Base-by-base conservation (phyloP, 2,329 filamentous ascomycete genomes). In the Penicillium sp. region DNA sequence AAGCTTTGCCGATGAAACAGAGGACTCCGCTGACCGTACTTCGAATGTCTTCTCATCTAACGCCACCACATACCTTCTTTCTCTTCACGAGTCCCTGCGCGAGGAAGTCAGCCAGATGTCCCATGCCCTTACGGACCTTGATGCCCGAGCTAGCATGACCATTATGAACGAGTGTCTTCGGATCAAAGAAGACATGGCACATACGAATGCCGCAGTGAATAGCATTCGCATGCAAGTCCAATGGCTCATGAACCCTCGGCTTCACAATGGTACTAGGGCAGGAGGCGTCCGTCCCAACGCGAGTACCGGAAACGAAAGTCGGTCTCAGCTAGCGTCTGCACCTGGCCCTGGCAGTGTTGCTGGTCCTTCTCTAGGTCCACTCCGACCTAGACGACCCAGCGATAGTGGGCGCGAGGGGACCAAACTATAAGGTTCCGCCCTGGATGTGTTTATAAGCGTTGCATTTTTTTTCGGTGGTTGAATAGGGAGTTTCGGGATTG, bases 161-260 rank as follows among this genome's bases (percentile, higher is more conserved):
- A 81, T 85, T 42, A 80, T 87, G 74, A 87, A 86, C 63, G 85
- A 87, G 68, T 84, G 80, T 47, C 76, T 87, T 31, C 82, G 84
- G 3, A 78, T 82, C 49, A 84, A 85, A 58, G 85, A 87, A 62
- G 84, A 87, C 57, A 81, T 87, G 74, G 78, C 84, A 11, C 84
- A 86, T 65, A 81, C 83, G 8, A 85, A 83, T 58, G 84, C 84
- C 3, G 84, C 83, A 39, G 78, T 87, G 45, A 83, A 80, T 62
- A 81, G 78, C 16, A 79, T 87, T 59, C 79, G 82, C 53, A 80
- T 86, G 75, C 85, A 87, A 64, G 76, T 87, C 22, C 84, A 86
- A 52, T 87, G 85, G 85, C 77, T 87, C 13, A 82, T 85, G 65
- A 84, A 82, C 58, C 79, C 82, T 2, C 80, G 83, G 19, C 70